These are phyloP conservation scores for Microstroma glucosiphilum DNA, from an alignment of 1,284 basidiomycete species.

Conservation along the genomic window DNA sequence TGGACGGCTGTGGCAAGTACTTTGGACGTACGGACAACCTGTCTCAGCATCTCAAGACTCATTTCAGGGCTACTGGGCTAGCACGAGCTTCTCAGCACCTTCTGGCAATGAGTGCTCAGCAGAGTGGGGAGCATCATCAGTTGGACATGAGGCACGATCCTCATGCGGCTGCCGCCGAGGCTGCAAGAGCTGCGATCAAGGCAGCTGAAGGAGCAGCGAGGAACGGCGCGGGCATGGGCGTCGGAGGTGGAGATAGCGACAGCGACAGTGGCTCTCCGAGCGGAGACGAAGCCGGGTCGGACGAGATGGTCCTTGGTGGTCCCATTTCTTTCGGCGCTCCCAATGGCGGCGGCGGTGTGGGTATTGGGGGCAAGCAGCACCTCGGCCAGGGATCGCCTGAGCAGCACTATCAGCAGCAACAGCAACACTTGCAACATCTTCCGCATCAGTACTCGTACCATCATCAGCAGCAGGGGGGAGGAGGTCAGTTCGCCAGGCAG, in stretches of 20 bases:
- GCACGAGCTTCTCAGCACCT: constrained; percentile 8
- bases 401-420: neutral
- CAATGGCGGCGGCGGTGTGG: constrained; percentile 10
- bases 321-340: constrained; percentile 22
- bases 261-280: neutral
- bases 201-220: constrained; percentile 21
- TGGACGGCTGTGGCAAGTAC: constrained; percentile 44
- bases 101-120: constrained; percentile 10
- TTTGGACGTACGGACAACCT: constrained; percentile 49
- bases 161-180: constrained; percentile 29
- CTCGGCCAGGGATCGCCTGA: neutral
- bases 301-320: constrained; percentile 22
- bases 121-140: constrained; percentile 7
- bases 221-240: constrained; percentile 15
- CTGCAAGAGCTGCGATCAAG: constrained; percentile 29
- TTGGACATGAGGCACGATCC: constrained; percentile 37
- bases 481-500: too few species aligned
- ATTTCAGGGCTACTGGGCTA: constrained; percentile 26
- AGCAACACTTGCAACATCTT: constrained; percentile 1
- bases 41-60: constrained; percentile 49
- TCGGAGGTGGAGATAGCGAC: neutral
- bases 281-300: constrained; percentile 7
- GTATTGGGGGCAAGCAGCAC: neutral
- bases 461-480: neutral
- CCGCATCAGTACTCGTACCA: constrained; percentile 18